Percentiles rank a stretch among this genome's conserved stretches.
Conservation (phyloP, 2,329 filamentous ascomycete species). For the Calycina marina region DNA sequence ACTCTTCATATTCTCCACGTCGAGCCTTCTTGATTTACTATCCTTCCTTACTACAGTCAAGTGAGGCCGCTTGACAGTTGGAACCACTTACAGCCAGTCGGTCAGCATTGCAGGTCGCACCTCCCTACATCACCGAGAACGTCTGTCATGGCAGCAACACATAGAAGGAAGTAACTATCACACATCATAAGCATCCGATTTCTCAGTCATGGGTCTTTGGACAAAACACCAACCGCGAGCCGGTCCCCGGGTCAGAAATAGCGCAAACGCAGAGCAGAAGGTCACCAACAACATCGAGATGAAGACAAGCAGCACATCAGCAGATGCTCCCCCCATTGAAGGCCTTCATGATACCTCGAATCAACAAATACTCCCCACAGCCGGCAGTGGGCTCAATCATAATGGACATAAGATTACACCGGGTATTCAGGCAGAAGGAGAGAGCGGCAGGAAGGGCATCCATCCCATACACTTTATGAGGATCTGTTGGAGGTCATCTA, state of each 20-base stretch:
- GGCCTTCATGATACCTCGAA: background rate
- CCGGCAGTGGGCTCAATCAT: constrained; percentile 7
- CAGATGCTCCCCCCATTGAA: background rate
- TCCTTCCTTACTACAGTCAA: too few species aligned
- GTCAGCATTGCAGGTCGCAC: too few species aligned
- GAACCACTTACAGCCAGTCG: too few species aligned
- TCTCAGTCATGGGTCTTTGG: background rate
- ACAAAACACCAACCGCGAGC: background rate
- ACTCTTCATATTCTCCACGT: too few species aligned
- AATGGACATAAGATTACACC: constrained; percentile 20
- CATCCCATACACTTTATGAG: constrained; percentile 47
- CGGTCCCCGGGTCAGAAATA: background rate
- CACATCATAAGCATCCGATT: too few species aligned
- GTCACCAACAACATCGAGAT: background rate
- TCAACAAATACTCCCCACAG: background rate
- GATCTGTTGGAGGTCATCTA: constrained; percentile 50
- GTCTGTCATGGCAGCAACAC: too few species aligned
- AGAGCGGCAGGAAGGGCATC: constrained; percentile 53
- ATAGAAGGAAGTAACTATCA: too few species aligned
- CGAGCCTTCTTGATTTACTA: too few species aligned
- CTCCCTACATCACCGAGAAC: too few species aligned
- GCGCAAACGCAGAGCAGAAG: background rate
- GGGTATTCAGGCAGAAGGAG: constrained; percentile 36
- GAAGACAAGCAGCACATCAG: background rate
- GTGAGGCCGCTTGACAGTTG: too few species aligned